phyloP scores from a whole-genome alignment of 2,329 filamentous ascomycete genomes.

The Xylaria sp. region DNA sequence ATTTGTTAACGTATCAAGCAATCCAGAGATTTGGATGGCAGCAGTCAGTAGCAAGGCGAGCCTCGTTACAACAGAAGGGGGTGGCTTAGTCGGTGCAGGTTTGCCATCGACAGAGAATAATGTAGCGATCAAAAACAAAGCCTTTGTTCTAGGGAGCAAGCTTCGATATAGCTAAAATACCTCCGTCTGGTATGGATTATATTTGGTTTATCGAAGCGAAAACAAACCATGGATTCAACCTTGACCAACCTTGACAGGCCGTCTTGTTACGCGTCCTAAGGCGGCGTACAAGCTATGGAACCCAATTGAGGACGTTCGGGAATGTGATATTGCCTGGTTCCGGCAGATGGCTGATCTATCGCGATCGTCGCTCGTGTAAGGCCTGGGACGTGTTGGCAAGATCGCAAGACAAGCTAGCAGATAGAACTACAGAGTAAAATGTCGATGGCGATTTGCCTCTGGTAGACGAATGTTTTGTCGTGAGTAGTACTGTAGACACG shows the following conservation, averaged over 20 bases:
- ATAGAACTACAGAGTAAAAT: conserved; percentile 37
- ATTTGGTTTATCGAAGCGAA: conserved; percentile 8
- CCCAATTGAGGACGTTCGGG: conserved; percentile 14
- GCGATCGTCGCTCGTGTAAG: conserved; percentile 29
- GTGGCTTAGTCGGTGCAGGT: background rate
- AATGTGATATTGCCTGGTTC: conserved; percentile 11
- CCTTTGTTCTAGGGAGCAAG: background rate
- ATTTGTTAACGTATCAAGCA: conserved; percentile 19
- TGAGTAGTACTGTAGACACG: conserved; percentile 25
- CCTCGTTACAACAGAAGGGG: conserved; percentile 1
- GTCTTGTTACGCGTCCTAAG: background rate
- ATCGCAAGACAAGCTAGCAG: conserved; percentile 11
- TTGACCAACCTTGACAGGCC: conserved; percentile 1
- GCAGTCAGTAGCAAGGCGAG: conserved; percentile 13
- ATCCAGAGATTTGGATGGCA: conserved; percentile 10
- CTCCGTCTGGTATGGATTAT: conserved; percentile 2
- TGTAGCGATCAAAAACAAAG: background rate
- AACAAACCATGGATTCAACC: background rate
- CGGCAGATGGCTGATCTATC: conserved; percentile 15
- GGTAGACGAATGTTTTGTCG: conserved; percentile 35
- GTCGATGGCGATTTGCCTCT: conserved; percentile 31
- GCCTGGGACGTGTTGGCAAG: conserved; percentile 27
- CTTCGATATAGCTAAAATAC: background rate
- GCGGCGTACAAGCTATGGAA: conserved; percentile 2
- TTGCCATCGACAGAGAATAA: conserved; percentile 21